Base-by-base conservation (phyloP, 257 asterid genomes). In the Nicotiana knightiana region DNA sequence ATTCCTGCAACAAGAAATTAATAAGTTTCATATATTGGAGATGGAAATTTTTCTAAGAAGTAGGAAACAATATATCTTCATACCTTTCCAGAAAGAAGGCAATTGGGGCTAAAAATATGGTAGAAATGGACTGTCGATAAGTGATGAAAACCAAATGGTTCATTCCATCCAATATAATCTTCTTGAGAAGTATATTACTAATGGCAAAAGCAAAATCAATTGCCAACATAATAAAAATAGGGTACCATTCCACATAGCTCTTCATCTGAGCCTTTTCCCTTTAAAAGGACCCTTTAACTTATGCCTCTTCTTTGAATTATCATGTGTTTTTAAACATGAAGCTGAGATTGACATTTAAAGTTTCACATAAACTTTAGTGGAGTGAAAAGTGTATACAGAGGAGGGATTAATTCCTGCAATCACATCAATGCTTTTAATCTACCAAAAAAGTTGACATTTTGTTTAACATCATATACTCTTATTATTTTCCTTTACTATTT, bases 81-180 rank as follows among this genome's bases (percentile, higher is more conserved):
- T 61, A 90, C 97, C 95, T 92, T 82, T 93, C 97, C 26, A 93
- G 4, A 32, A 93, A 87, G 86, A 83, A 93, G 1, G 97, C 97
- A 18, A 92, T 55, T 0, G 98, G 97, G 82, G 86, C 87, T 65
- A 93, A 79, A 58, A 90, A 93, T 76, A 92, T 13, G 6, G 97
- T 89, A 33, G 98, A 92, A 71, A 91, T 83, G 4, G 88, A 2
- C 89, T 93, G 98, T 12, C 98, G 91, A 79, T 92, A 92, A 26
- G 98, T 93, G 76, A 93, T 90, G 91, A 93, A 93, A 21, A 92
- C 97, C 86, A 89, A 79, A 85, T 83, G 93, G 64, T 90, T 86
- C 79, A 90, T 85, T 61, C 97, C 97, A 33, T 90, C 92, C 70
- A 73, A 80, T 54, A 90, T 86, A 15, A 93, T 86, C 67, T 86